A percentile compares a stretch with the other conserved stretches of the same genome.
These are phyloP conservation scores for Clonostachys byssicola DNA, from an alignment of 2,329 filamentous ascomycete species.

Conservation along the genomic window DNA sequence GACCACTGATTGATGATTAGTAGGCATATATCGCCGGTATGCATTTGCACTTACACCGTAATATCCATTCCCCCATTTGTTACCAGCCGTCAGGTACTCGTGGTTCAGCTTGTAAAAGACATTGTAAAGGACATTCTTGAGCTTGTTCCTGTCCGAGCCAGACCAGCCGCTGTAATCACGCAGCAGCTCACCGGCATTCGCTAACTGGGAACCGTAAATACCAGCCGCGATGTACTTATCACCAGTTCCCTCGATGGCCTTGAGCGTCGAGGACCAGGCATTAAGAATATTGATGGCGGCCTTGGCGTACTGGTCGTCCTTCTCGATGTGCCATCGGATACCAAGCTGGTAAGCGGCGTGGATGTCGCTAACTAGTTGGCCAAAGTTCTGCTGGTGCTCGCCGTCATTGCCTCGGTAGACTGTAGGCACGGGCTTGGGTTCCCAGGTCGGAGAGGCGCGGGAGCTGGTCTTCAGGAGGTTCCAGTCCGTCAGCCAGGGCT, in stretches of 20 bases:
- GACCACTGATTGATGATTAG: neutral
- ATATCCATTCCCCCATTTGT: constrained; percentile 17
- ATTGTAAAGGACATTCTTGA: constrained; percentile 19
- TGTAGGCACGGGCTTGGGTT: constrained; percentile 14
- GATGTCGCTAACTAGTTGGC: constrained; percentile 4
- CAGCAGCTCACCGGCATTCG: constrained; percentile 38
- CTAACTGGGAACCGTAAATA: constrained; percentile 39
- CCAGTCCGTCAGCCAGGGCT: neutral
- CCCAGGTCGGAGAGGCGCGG: neutral
- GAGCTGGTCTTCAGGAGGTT: neutral
- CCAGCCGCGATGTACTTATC: constrained; percentile 24
- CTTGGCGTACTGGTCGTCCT: constrained; percentile 25
- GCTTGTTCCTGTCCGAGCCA: constrained; percentile 6
- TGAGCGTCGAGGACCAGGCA: constrained; percentile 28
- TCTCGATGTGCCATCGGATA: constrained; percentile 32
- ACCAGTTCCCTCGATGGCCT: constrained; percentile 20
- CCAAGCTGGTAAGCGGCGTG: constrained; percentile 27
- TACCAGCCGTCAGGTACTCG: constrained; percentile 29
- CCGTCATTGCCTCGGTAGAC: constrained; percentile 23
- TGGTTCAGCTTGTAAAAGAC: constrained; percentile 32
- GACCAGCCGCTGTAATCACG: constrained; percentile 24
- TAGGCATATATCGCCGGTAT: neutral
- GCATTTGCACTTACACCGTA: neutral
- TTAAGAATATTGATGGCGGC: constrained; percentile 27
- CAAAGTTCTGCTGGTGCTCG: neutral